phyloP scores from a whole-genome alignment of 1,139 yeast genomes.

The Candida sojae region DNA sequence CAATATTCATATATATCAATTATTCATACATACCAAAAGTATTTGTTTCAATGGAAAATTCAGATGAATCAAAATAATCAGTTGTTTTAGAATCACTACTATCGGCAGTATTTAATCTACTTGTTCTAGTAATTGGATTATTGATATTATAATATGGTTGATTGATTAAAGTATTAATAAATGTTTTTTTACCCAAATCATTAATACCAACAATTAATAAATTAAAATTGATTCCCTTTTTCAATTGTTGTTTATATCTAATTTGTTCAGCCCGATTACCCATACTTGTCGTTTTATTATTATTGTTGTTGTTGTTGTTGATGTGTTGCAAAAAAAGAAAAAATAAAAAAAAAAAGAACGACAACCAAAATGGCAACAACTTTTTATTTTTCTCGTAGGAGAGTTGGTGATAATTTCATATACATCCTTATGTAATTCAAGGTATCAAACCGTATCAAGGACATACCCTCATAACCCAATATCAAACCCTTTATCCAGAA shows the following conservation, averaged over 20 bases:
- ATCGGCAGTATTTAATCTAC: not conserved
- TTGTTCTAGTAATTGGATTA: not conserved
- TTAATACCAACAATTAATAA: slow-evolving; percentile 35
- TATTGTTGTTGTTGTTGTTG: not conserved
- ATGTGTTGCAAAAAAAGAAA: slow-evolving; percentile 1
- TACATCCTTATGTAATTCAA: too few species aligned
- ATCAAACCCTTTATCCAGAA: too few species aligned
- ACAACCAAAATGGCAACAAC: not conserved
- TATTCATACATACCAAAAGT: slow-evolving; percentile 18
- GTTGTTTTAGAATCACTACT: not conserved
- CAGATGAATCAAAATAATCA: slow-evolving; percentile 1
- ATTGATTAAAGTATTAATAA: slow-evolving; percentile 33
- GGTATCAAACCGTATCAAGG: too few species aligned
- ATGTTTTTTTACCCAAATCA: slow-evolving; percentile 35
- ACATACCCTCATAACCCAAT: not conserved
- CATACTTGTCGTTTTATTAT: not conserved
- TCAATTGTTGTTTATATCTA: slow-evolving; percentile 14
- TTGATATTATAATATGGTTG: slow-evolving; percentile 14
- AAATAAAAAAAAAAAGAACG: not conserved
- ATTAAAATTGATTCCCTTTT: slow-evolving; percentile 27
- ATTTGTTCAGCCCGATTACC: slow-evolving; percentile 7
- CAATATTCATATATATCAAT: not conserved
- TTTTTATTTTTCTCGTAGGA: too few species aligned
- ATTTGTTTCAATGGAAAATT: slow-evolving; percentile 9
- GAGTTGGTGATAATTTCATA: too few species aligned